Base-by-base conservation (phyloP, 257 asterid genomes). In the Catharanthus roseus region DNA sequence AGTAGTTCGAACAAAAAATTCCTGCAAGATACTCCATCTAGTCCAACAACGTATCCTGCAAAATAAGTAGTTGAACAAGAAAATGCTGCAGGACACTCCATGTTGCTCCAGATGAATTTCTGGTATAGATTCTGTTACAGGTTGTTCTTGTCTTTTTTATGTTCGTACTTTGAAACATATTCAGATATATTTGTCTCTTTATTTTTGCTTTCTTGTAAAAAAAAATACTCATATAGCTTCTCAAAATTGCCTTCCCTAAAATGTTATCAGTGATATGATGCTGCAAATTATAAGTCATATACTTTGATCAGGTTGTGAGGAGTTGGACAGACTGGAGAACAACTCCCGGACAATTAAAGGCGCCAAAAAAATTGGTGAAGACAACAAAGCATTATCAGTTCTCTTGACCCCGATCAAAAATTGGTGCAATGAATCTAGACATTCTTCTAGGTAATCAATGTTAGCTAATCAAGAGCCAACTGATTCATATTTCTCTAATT, bases 261-360 rank as follows among this genome's bases (percentile, higher is more conserved):
- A 62, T 62, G 58, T 28, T 57, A 4, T 1, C 24, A 12, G n/a
- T 55, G 68, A 56, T n/a, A 33, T 60, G 29, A 62, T 61, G 64
- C 6, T 73, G 50, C 6, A 24, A 51, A 18, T 29, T 21, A 47
- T 8, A 34, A 65, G 13, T 31, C 47, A 41, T 67, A 42, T 82
- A 72, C 66, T 72, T 13, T 70, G 66, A 75, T 76, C 87, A 93
- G 99, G 97, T 75, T 88, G 96, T 72, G 89, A 85, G 73, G 89
- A 82, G 74, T 83, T 95, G 89, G 93, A 91, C 79, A 78, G 85
- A 71, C 75, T 95, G 82, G 99, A 95, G 79, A 91, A 80, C 74
- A 91, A 87, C 80, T 89, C 99, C 55, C 89, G 95, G 62, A 85
- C 89, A 11, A 92, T 88, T 69, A 91, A 86, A 77, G 97, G 99